Base-by-base conservation (phyloP, 768 basidiomycete species). In the Lanmaoa pseudosensibilis region DNA sequence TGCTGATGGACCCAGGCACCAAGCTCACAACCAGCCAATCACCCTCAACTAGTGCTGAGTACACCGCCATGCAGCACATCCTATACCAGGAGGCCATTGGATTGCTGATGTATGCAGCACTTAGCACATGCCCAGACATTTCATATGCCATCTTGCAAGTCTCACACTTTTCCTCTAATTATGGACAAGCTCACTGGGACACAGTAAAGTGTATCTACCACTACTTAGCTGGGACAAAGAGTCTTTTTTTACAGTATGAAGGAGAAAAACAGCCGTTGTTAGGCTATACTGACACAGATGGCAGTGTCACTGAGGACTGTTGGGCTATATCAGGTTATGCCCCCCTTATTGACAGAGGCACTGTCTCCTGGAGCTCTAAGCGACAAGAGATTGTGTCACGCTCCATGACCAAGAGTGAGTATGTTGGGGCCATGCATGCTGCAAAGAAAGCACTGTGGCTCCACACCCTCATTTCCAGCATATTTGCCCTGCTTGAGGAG, bases 381-480 rank as follows among this genome's bases (percentile, higher is more conserved):
- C 64, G 69, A 40, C 76, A 80, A 52, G 58, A 63, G 1, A 64
- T 74, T 27, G 62, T 76, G 8, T 65, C 71, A 4, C 67, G 74
- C 7, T 78, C 76, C 2, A 75, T 69, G 2, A 71, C 73, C 9
- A 71, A 77, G 55, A 66, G 70, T 6, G 71, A 78, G 57, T 77
- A 75, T 54, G 49, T 50, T 11, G 12, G 18, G 0, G 8, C 37
- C 3, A 50, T 18, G 59, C 70, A 77, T 50, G 65, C 72, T 15
- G 30, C 60, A 7, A 69, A 73, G 43, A 70, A 76, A 47, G 49
- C 50, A 1, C 38, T 64, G 2, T 69, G 67, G 64, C n/a, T n/a
- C n/a, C n/a, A n/a, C n/a, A n/a, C 37, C 62, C 13, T 30, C 4
- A 30, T n/a, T n/a, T n/a, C n/a, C n/a, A n/a, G n/a, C n/a, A n/a